phyloP scores from a whole-genome alignment of 176 grass and related monocot species.

The Pontederia paniculata region DNA sequence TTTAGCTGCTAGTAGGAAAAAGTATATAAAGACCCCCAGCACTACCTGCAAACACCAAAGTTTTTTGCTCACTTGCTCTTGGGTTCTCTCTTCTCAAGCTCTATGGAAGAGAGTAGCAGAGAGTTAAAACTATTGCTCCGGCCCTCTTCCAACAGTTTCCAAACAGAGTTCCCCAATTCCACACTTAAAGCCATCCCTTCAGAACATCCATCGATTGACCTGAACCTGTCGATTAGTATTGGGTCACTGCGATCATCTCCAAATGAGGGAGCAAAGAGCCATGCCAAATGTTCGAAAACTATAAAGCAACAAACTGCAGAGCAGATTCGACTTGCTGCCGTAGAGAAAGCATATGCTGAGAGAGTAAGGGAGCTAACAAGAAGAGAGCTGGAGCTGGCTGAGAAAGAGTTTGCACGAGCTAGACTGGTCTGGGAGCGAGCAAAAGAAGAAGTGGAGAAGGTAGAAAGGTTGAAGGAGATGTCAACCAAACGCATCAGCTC shows the following conservation, averaged over 20 bases:
- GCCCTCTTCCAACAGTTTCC: slow-evolving; percentile 4
- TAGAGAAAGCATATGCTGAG: slow-evolving; percentile 76
- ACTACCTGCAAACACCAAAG: no score
- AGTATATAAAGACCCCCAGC: no score
- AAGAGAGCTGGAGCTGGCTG: slow-evolving; percentile 69
- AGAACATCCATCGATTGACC: slow-evolving; percentile 42
- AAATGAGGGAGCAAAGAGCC: slow-evolving; percentile 10
- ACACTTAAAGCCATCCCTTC: not conserved
- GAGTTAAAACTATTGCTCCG: not conserved
- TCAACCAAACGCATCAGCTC: slow-evolving; percentile 39
- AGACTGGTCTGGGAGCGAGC: slow-evolving; percentile 82
- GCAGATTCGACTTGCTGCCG: slow-evolving; percentile 61
- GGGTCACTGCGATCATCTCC: slow-evolving; percentile 18
- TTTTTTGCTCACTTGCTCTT: no score
- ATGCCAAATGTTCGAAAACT: slow-evolving; percentile 22
- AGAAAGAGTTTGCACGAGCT: slow-evolving; percentile 87
- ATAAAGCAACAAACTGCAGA: slow-evolving; percentile 83
- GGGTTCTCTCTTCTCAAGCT: no score
- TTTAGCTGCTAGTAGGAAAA: no score
- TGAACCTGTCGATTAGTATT: slow-evolving; percentile 72
- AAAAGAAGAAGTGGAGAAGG: slow-evolving; percentile 71
- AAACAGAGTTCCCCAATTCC: not conserved
- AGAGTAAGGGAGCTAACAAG: slow-evolving; percentile 59
- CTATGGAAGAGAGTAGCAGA: no score
- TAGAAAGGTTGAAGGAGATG: slow-evolving; percentile 95